A percentile compares a stretch with the other conserved stretches of the same genome.
These are phyloP conservation scores for Pleurotus citrinopileatus DNA, from an alignment of 768 basidiomycete species.

Conservation along the genomic window DNA sequence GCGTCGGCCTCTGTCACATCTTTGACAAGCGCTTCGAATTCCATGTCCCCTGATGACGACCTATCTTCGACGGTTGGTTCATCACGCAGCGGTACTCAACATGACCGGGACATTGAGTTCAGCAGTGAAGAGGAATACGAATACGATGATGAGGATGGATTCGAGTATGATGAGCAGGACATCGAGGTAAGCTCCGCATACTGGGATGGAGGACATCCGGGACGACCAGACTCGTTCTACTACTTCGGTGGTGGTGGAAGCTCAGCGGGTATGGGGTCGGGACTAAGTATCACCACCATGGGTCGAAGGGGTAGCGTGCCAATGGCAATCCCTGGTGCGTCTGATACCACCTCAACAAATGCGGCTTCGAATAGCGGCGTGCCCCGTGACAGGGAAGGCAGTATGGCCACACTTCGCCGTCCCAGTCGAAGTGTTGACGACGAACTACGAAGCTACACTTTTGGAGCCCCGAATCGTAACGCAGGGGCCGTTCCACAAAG, in stretches of 20 bases:
- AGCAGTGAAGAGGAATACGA: conserved; percentile 47
- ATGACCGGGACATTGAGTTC: conserved; percentile 33
- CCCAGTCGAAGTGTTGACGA: conserved; percentile 63
- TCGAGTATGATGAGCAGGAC: conserved; percentile 33
- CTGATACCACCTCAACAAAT: conserved; percentile 7
- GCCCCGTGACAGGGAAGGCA: conserved; percentile 52
- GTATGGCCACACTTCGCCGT: conserved; percentile 53
- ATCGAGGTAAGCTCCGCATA: conserved; percentile 38
- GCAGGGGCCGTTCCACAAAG: conserved; percentile 14
- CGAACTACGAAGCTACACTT: conserved; percentile 25
- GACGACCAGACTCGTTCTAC: conserved; percentile 20
- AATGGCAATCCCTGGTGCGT: conserved; percentile 51
- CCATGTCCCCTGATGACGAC: conserved; percentile 17
- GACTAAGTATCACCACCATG: conserved; percentile 21
- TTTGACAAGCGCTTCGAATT: conserved; percentile 4
- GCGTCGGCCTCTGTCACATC: conserved; percentile 9
- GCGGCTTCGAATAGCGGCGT: conserved; percentile 17
- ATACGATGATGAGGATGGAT: conserved; percentile 30
- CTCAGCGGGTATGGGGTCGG: conserved; percentile 20
- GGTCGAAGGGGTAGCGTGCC: conserved; percentile 55
- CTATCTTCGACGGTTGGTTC: conserved; percentile 21
- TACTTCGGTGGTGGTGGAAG: conserved; percentile 20
- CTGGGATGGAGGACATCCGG: conserved; percentile 28
- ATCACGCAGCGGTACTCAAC: conserved; percentile 19
- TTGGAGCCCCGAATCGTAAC: background rate